A percentile compares a stretch with the other conserved stretches of the same genome.
These are phyloP conservation scores for Amaranthus tricolor DNA, from an alignment of 179 eudicot genomes.

Conservation along the genomic window DNA sequence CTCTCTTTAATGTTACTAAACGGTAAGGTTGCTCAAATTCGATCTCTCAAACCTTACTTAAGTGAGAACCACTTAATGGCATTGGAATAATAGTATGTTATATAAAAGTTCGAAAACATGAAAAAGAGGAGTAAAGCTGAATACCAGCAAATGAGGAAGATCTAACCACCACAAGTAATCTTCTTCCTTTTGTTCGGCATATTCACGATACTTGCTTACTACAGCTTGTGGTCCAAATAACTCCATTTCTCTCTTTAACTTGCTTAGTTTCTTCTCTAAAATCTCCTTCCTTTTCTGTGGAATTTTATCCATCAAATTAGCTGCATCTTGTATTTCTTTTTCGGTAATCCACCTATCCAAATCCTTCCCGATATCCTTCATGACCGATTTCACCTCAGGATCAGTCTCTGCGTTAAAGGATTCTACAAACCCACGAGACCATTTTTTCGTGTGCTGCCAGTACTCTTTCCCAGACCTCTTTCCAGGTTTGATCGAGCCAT, in stretches of 20 bases:
- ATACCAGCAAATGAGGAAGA: conserved; percentile 80
- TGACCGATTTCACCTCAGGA: conserved; percentile 70
- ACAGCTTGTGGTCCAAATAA: conserved; percentile 92
- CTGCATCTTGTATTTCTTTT: conserved; percentile 76
- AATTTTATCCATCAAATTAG: conserved; percentile 57
- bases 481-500: conserved; percentile 78
- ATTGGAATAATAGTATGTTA: too few relatives aligned
- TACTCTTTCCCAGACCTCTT: conserved; percentile 82
- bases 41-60: too few relatives aligned
- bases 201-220: conserved; percentile 78
- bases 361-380: conserved; percentile 94
- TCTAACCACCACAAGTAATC: conserved; percentile 98
- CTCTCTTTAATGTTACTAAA: too few relatives aligned
- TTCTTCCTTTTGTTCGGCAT: conserved; percentile 70
- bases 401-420: conserved; percentile 74
- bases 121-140: conserved; percentile 5
- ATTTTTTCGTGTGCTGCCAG: conserved; percentile 95
- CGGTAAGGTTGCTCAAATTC: too few relatives aligned
- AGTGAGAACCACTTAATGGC: too few relatives aligned
- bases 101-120: background rate
- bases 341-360: conserved; percentile 92
- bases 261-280: conserved; percentile 65
- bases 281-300: conserved; percentile 52
- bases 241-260: conserved; percentile 87
- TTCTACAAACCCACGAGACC: conserved; percentile 80